Evolutionary conservation across 2,329 filamentous ascomycete genomes (phyloP).

Genomic region (Colletotrichum endophyticum): DNA sequence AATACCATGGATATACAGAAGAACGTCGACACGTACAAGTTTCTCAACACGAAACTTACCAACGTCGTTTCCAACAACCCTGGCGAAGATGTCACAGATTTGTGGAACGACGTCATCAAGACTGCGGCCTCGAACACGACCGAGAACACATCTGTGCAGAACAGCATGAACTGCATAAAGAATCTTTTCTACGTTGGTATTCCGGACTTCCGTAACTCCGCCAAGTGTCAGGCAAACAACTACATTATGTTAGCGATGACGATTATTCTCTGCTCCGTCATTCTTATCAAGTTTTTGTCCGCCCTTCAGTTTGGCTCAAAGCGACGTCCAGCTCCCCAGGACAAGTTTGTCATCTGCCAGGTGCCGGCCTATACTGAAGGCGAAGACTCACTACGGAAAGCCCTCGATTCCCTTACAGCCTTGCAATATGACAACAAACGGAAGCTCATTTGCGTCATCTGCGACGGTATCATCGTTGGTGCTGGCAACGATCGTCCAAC

Average conservation of each 20-base stretch:
- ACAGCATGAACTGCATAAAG: constrained; percentile 81
- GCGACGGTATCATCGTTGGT: constrained; percentile 96
- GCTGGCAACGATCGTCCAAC: constrained; percentile 95
- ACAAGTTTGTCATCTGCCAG: constrained; percentile 99
- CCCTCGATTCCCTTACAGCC: constrained; percentile 90
- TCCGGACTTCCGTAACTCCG: constrained; percentile 79
- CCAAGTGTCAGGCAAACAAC: constrained; percentile 86
- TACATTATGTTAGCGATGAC: constrained; percentile 89
- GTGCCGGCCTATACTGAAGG: constrained; percentile 98
- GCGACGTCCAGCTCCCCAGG: constrained; percentile 84
- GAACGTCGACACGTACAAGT: constrained; percentile 64
- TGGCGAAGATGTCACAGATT: constrained; percentile 76
- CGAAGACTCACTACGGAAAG: constrained; percentile 92
- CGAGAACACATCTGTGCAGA: constrained; percentile 53
- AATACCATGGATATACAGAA: constrained; percentile 69
- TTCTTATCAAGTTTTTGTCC: constrained; percentile 87
- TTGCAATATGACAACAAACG: constrained; percentile 98
- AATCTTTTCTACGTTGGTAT: constrained; percentile 84
- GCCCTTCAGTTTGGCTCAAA: constrained; percentile 95
- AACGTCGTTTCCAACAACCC: constrained; percentile 75
- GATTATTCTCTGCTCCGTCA: constrained; percentile 80
- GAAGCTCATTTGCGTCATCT: constrained; percentile 95
- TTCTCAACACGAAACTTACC: constrained; percentile 72
- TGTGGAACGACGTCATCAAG: constrained; percentile 62
- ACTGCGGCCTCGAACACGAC: constrained; percentile 56